These are phyloP conservation scores for Taxillus chinensis DNA, from an alignment of 164 flowering plant species.

Conservation along the genomic window DNA sequence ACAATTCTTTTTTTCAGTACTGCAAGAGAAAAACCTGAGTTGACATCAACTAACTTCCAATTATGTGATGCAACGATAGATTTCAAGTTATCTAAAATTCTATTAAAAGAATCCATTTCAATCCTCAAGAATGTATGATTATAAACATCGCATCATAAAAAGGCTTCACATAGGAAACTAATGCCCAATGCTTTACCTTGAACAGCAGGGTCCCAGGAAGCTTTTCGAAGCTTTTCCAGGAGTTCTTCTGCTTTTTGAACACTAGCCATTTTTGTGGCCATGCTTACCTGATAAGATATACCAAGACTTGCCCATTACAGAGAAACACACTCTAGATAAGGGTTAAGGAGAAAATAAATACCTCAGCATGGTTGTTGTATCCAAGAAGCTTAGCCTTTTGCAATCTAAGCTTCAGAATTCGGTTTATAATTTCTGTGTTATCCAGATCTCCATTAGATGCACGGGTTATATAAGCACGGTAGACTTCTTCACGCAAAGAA, in stretches of 20 bases:
- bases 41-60: no score
- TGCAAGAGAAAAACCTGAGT: no score
- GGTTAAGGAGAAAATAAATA: slow-evolving; percentile 13
- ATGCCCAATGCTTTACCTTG: slow-evolving; percentile 38
- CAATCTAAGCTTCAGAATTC: slow-evolving; percentile 74
- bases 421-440: slow-evolving; percentile 72
- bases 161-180: background rate
- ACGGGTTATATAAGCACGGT: slow-evolving; percentile 73
- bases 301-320: slow-evolving; percentile 4
- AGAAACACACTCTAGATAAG: background rate
- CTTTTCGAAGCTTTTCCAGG: slow-evolving; percentile 74
- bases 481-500: slow-evolving; percentile 80
- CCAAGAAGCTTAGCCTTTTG: slow-evolving; percentile 94
- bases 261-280: slow-evolving; percentile 97
- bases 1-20: no score
- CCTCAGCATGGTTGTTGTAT: slow-evolving; percentile 91
- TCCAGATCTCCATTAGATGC: slow-evolving; percentile 88
- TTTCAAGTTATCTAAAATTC: no score
- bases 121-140: background rate
- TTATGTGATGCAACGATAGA: no score
- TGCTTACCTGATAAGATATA: slow-evolving; percentile 64
- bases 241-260: slow-evolving; percentile 83
- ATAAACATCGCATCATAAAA: background rate
- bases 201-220: slow-evolving; percentile 91
- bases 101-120: no score